A percentile compares a stretch with the other conserved stretches of the same genome.
Conservation (phyloP, 768 basidiomycete species). For the Tubosaeta sp. region DNA sequence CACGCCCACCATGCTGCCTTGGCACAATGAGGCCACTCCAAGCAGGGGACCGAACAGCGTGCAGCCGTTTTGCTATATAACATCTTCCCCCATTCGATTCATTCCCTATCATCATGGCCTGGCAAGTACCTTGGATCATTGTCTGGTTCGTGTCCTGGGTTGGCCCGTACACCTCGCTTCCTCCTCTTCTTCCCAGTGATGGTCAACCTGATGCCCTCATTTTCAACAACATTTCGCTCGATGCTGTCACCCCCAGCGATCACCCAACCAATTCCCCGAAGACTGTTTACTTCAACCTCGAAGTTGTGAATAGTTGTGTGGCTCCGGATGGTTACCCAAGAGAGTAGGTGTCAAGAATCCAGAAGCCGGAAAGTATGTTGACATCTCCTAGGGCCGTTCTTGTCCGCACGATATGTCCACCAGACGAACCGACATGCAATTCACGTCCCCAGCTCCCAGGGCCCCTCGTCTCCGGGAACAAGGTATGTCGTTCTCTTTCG, state of each 20-base stretch:
- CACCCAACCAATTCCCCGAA: no score
- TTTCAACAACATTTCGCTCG: not conserved
- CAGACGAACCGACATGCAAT: no score
- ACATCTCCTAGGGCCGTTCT: conserved; percentile 29
- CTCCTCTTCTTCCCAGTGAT: not conserved
- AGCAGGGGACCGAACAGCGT: no score
- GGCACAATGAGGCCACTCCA: no score
- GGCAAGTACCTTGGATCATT: not conserved
- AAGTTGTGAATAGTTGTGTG: conserved; percentile 4
- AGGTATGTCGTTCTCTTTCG: conserved; percentile 17
- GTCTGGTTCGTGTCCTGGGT: not conserved
- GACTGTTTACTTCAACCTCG: not conserved
- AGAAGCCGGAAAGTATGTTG: not conserved
- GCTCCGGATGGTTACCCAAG: conserved; percentile 12
- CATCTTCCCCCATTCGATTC: no score
- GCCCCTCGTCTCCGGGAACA: conserved; percentile 36
- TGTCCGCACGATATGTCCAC: no score
- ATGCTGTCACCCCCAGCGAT: not conserved
- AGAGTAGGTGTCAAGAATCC: not conserved
- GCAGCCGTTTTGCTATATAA: not conserved
- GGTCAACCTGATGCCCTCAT: not conserved
- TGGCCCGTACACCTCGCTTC: not conserved
- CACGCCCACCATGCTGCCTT: no score
- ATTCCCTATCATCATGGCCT: not conserved
- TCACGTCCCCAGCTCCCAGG: no score